These are phyloP conservation scores for Tolypocladium pustulatum DNA, from an alignment of 2,329 filamentous ascomycete species.

Conservation along the genomic window DNA sequence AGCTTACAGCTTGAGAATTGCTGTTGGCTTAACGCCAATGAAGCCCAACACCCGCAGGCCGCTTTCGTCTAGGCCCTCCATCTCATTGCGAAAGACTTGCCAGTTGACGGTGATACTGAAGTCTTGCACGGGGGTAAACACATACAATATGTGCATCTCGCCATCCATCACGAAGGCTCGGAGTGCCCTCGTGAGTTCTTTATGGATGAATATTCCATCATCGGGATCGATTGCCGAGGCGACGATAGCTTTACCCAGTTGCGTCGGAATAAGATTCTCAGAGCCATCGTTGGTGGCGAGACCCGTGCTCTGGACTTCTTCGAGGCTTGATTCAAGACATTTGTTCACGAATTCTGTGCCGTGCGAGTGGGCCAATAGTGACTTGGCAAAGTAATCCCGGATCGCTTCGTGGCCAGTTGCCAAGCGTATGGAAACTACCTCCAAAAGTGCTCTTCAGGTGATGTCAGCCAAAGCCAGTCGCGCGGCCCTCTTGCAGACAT, in stretches of 20 bases:
- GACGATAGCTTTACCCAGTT: constrained; percentile 60
- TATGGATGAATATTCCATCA: constrained; percentile 62
- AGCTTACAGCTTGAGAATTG: constrained; percentile 55
- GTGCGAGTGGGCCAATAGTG: constrained; percentile 51
- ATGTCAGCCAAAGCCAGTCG: neutral
- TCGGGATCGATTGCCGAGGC: constrained; percentile 63
- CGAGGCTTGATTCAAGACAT: constrained; percentile 48
- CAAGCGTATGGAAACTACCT: constrained; percentile 58
- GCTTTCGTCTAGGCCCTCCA: constrained; percentile 61
- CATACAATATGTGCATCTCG: constrained; percentile 71
- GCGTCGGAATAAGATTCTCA: constrained; percentile 48
- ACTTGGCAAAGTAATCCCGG: constrained; percentile 57
- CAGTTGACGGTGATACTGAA: constrained; percentile 51
- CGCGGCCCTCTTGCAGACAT: constrained; percentile 2
- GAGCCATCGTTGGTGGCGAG: constrained; percentile 42
- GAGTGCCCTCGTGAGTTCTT: constrained; percentile 57
- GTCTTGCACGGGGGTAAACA: constrained; percentile 62
- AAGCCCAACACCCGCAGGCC: constrained; percentile 57
- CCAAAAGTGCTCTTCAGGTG: constrained; percentile 50
- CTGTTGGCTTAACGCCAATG: constrained; percentile 56
- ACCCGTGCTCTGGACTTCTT: constrained; percentile 42
- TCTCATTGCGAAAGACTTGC: constrained; percentile 60
- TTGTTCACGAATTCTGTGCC: constrained; percentile 35
- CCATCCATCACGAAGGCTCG: constrained; percentile 70
- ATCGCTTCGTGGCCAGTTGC: constrained; percentile 56